Evolutionary conservation across 2,329 filamentous ascomycete species (phyloP).

Genomic region (Delphinella strobiligena): DNA sequence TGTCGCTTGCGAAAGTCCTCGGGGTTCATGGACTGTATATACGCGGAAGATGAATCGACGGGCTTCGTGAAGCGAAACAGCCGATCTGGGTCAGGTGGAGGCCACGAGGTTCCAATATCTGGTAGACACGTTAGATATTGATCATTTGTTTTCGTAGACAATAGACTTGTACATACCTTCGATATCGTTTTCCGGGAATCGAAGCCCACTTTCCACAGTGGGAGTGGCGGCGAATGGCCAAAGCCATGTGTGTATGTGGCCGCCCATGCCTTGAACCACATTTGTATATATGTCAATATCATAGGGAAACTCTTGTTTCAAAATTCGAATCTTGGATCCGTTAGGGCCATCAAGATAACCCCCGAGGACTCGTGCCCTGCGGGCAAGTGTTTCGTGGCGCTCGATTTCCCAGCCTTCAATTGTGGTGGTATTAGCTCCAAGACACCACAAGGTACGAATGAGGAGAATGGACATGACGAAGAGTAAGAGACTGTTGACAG

Average conservation of each 20-base stretch:
- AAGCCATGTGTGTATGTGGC: conserved; percentile 57
- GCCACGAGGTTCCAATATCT: conserved; percentile 31
- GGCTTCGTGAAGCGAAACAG: conserved; percentile 20
- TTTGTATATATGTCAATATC: conserved; percentile 67
- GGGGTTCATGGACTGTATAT: conserved; percentile 30
- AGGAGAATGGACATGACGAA: conserved; percentile 56
- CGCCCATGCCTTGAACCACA: conserved; percentile 65
- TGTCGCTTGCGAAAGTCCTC: conserved; percentile 44
- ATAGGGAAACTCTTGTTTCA: conserved; percentile 67
- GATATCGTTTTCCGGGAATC: conserved; percentile 65
- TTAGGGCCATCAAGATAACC: conserved; percentile 46
- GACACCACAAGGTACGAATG: conserved; percentile 47
- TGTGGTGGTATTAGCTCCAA: conserved; percentile 60
- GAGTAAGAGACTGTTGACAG: conserved; percentile 47
- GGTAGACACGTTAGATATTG: too few species aligned
- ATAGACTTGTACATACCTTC: conserved; percentile 49
- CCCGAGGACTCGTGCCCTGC: conserved; percentile 37
- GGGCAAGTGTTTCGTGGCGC: conserved; percentile 32
- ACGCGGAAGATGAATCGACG: conserved; percentile 16
- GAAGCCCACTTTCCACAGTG: conserved; percentile 37
- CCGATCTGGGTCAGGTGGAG: conserved; percentile 39
- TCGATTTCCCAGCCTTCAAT: conserved; percentile 65
- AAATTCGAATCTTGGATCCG: conserved; percentile 41
- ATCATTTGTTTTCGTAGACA: too few species aligned
- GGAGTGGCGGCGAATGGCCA: conserved; percentile 50